Percentiles rank a stretch among this genome's conserved stretches.
Evolutionary conservation across 352 stramenopile species (phyloP).

Genomic region (Phytopythium kandeliae): DNA sequence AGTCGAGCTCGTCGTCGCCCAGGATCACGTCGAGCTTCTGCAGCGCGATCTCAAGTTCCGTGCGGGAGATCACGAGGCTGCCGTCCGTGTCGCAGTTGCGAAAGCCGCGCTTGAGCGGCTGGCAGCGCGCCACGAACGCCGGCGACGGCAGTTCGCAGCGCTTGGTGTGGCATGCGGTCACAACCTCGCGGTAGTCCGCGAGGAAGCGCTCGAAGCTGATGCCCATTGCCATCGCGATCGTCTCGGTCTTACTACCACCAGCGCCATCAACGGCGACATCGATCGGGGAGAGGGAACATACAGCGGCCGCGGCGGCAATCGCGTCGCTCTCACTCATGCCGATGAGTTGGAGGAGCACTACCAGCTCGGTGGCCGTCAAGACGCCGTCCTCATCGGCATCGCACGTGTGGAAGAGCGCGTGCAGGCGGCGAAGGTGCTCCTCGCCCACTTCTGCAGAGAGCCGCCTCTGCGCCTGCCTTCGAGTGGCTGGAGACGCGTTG

Average conservation of each 20-base stretch:
- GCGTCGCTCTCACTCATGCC: slow-evolving; percentile 12
- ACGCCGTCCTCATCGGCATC: slow-evolving; percentile 31
- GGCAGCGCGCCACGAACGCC: slow-evolving; percentile 31
- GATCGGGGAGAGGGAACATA: not conserved
- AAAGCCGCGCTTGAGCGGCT: slow-evolving; percentile 41
- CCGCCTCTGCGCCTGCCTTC: not conserved
- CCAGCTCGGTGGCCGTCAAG: slow-evolving; percentile 18
- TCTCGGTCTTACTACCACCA: not conserved
- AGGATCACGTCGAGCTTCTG: slow-evolving; percentile 41
- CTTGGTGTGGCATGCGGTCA: slow-evolving; percentile 10
- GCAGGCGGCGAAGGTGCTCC: slow-evolving; percentile 21
- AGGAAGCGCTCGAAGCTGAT: slow-evolving; percentile 22
- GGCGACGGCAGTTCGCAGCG: slow-evolving; percentile 13
- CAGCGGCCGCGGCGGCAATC: not conserved
- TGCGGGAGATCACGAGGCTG: slow-evolving; percentile 20
- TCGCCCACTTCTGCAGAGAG: slow-evolving; percentile 10
- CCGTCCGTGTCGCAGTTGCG: slow-evolving; percentile 33
- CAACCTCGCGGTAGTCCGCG: slow-evolving; percentile 11
- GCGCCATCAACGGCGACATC: not conserved
- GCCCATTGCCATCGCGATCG: not conserved
- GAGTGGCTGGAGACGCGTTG: not conserved
- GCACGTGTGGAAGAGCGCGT: slow-evolving; percentile 23
- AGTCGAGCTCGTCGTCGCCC: slow-evolving; percentile 22
- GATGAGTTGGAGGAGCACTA: slow-evolving; percentile 25
- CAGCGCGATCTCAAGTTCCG: slow-evolving; percentile 46